Evolutionary conservation across 345 rosid species (phyloP).

Genomic region (Populus alba): DNA sequence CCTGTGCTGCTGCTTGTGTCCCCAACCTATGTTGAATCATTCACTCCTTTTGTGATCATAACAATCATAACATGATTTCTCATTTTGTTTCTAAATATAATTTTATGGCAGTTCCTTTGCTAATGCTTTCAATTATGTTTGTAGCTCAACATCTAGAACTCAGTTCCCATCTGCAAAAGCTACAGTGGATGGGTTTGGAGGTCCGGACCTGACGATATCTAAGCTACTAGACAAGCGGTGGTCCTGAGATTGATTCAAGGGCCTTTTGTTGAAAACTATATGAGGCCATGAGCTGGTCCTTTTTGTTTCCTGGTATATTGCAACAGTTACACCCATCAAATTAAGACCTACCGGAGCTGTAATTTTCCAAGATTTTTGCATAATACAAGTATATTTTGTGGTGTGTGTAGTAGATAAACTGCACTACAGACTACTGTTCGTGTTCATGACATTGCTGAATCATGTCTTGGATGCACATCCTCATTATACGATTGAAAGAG

Average conservation of each 20-base stretch:
- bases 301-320: not conserved
- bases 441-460: too few relatives aligned
- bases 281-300: not conserved
- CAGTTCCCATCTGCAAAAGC: slow-evolving; percentile 85
- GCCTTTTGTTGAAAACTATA: not conserved
- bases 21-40: not conserved
- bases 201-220: slow-evolving; percentile 69
- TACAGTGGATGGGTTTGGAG: slow-evolving; percentile 90
- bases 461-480: too few relatives aligned
- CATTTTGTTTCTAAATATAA: not conserved
- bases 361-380: not conserved
- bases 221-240: slow-evolving; percentile 45
- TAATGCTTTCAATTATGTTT: not conserved
- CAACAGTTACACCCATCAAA: not conserved
- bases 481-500: too few relatives aligned
- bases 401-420: not conserved
- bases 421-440: too few relatives aligned
- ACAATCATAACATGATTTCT: not conserved
- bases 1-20: not conserved
- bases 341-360: not conserved
- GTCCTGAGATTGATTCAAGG: slow-evolving; percentile 27
- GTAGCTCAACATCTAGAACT: slow-evolving; percentile 74
- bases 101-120: not conserved
- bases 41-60: not conserved
- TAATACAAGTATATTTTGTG: not conserved